Evolutionary conservation across 306 rosid genomes (phyloP).

Genomic region (Castanea crenata): DNA sequence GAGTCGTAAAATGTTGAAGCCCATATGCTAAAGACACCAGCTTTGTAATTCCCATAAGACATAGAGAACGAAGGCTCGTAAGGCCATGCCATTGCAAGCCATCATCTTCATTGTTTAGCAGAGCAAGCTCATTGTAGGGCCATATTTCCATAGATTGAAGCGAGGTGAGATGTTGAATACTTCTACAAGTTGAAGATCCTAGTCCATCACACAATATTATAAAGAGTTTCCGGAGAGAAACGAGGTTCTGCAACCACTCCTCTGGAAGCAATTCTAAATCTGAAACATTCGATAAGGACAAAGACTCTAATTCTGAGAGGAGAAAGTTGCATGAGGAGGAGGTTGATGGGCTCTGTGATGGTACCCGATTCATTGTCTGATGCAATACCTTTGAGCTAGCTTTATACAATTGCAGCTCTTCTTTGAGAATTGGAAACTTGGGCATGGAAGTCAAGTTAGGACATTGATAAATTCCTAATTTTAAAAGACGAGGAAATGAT

Average conservation of each 20-base stretch:
- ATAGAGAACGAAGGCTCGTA: not conserved
- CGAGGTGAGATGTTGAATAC: conserved; percentile 6
- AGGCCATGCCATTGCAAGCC: conserved; percentile 5
- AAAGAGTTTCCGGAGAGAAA: not conserved
- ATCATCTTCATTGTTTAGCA: not conserved
- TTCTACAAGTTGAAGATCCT: not conserved
- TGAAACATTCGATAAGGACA: too few species aligned
- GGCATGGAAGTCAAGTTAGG: too few species aligned
- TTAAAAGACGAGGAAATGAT: conserved; percentile 4
- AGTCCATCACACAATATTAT: not conserved
- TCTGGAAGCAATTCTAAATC: too few species aligned
- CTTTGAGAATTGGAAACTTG: too few species aligned
- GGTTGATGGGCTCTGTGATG: too few species aligned
- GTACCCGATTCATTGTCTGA: too few species aligned
- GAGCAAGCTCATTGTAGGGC: not conserved
- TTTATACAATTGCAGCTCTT: too few species aligned
- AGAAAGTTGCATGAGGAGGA: too few species aligned
- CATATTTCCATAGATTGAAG: conserved; percentile 9
- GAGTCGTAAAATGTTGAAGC: not conserved
- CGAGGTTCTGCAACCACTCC: too few species aligned
- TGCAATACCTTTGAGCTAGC: too few species aligned
- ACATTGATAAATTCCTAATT: too few species aligned
- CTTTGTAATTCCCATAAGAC: conserved; percentile 8
- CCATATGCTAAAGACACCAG: conserved; percentile 8
- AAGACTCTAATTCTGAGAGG: too few species aligned